Percentiles rank a stretch among this genome's conserved stretches.
Evolutionary conservation across 805 yeast genomes (phyloP).

Genomic region (Candida boleticola): DNA sequence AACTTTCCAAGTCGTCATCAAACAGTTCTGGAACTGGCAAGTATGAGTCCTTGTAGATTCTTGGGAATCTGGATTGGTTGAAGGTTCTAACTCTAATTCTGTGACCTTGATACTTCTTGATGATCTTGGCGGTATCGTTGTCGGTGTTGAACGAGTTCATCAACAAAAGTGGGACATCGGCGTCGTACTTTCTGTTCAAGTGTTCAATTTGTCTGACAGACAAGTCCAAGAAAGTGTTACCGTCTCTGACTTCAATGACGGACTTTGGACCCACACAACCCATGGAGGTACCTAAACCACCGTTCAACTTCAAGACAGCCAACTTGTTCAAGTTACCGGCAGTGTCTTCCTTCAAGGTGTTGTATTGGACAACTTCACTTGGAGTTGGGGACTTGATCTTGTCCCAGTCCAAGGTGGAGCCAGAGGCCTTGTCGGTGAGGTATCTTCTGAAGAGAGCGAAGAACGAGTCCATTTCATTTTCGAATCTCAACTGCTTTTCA

Average conservation of each 20-base stretch:
- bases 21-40: slow-evolving; percentile 85
- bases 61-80: slow-evolving; percentile 97
- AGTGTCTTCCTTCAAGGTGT: slow-evolving; percentile 37
- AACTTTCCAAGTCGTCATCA: slow-evolving; percentile 74
- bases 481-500: slow-evolving; percentile 58
- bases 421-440: slow-evolving; percentile 82
- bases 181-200: slow-evolving; percentile 82
- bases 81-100: slow-evolving; percentile 92
- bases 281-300: slow-evolving; percentile 99
- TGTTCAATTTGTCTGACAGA: slow-evolving; percentile 96
- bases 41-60: slow-evolving; percentile 92
- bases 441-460: slow-evolving; percentile 92
- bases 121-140: slow-evolving; percentile 89
- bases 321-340: slow-evolving; percentile 64
- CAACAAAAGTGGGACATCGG: slow-evolving; percentile 92
- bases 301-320: slow-evolving; percentile 94
- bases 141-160: slow-evolving; percentile 99
- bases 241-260: slow-evolving; percentile 97
- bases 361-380: slow-evolving; percentile 85
- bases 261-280: slow-evolving; percentile 99
- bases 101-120: slow-evolving; percentile 95
- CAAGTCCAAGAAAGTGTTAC: slow-evolving; percentile 93
- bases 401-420: slow-evolving; percentile 88
- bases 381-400: slow-evolving; percentile 87
- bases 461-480: slow-evolving; percentile 90